phyloP scores from a whole-genome alignment of 108 stramenopile species.

The Fragilariopsis cylindrus region DNA sequence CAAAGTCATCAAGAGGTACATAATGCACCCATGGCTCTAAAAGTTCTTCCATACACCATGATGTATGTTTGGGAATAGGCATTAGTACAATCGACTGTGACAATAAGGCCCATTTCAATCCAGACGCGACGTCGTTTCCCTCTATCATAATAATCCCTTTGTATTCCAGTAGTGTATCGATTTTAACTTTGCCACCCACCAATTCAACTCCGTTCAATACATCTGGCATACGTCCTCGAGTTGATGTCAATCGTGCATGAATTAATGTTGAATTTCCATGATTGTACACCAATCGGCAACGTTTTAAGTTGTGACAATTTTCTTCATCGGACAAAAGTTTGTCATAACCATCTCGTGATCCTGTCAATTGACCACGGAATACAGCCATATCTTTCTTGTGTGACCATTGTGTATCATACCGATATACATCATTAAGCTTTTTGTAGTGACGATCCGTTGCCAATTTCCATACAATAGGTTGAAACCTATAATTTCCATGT shows the following conservation, averaged over 20 bases:
- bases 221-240: slow-evolving; percentile 46
- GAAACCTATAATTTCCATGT: slow-evolving; percentile 30
- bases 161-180: slow-evolving; percentile 37
- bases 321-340: slow-evolving; percentile 38
- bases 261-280: slow-evolving; percentile 58
- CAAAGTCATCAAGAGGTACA: slow-evolving; percentile 63
- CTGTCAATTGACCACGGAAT: slow-evolving; percentile 74
- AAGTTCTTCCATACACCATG: slow-evolving; percentile 78
- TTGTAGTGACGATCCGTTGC: slow-evolving; percentile 50
- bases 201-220: slow-evolving; percentile 46
- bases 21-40: slow-evolving; percentile 82
- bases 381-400: slow-evolving; percentile 67
- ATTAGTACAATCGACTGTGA: slow-evolving; percentile 74
- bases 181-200: slow-evolving; percentile 26
- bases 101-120: slow-evolving; percentile 69
- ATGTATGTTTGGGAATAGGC: slow-evolving; percentile 63
- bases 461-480: slow-evolving; percentile 67
- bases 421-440: slow-evolving; percentile 39
- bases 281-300: slow-evolving; percentile 66
- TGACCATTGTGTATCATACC: slow-evolving; percentile 69
- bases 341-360: slow-evolving; percentile 50
- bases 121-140: slow-evolving; percentile 83
- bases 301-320: slow-evolving; percentile 49
- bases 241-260: slow-evolving; percentile 64
- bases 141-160: slow-evolving; percentile 70